Base-by-base conservation (phyloP, 371 early-diverging fungal genomes). In the Mucor ambiguus region DNA sequence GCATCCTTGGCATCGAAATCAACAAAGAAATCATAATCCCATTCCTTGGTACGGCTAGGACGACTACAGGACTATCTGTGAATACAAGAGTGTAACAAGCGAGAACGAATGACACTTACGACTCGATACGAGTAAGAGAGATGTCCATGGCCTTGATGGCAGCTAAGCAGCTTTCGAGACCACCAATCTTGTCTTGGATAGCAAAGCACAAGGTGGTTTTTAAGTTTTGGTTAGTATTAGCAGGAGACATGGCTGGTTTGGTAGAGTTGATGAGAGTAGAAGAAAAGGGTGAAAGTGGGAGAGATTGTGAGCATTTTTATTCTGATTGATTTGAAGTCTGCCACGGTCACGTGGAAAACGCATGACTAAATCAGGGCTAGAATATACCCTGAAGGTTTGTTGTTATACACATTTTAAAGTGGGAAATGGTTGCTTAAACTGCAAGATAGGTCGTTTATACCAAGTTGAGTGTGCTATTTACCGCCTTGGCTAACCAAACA, bases 21-120 rank as follows among this genome's bases (percentile, higher is more conserved):
- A 58, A 96, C 89, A 81, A 92, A 95, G 77, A 98, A 95, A 72
- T 98, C 96, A 71, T 98, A 97, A 62, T 91, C 89, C 72, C 90
- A 91, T 32, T 88, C 90, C 35, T 80, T 80, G 2, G 91, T 91
- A 69, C 84, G 87, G 72, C 90, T 89, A 22, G 98, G 96, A 28
- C 97, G 93, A 32, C 88, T 88, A 48, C 28, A 43, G 18, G 18
- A 11, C 32, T 6, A 5, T 8, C 37, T 35, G 29, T 57, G 7
- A 58, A 37, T 58, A 38, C 14, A 41, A 41, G 24, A 18, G n/a
- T 54, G 18, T 2, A 14, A 26, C 20, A 24, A 24, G 37, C 11
- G 24, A 24, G 24, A 12, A 10, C 9, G 37, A 26, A 49, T 24
- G 49, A 49, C 49, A 49, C 74, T 72, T 85, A 87, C 83, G 95